Conservation (phyloP, 495 filamentous ascomycete genomes). For the Neurospora sp. region DNA sequence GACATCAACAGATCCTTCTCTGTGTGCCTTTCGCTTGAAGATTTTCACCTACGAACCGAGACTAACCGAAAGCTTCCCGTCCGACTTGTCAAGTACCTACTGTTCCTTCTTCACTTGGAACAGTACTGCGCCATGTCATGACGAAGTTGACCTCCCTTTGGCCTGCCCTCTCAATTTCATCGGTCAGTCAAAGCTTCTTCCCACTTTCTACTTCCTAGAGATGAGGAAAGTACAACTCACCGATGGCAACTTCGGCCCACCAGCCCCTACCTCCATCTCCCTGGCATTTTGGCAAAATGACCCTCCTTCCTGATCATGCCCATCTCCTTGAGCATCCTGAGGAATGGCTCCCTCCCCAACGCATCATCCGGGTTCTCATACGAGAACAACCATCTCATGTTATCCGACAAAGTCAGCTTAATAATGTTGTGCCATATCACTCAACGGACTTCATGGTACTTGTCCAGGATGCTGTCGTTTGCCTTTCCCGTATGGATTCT, state of each 20-base stretch:
- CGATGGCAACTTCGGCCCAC: too few species aligned
- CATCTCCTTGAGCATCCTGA: conserved; percentile 25
- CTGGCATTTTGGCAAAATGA: too few species aligned
- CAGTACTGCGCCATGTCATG: too few species aligned
- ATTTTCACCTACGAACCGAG: neutral
- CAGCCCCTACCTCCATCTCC: too few species aligned
- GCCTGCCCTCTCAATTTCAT: too few species aligned
- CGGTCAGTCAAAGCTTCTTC: too few species aligned
- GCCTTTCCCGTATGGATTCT: conserved; percentile 34
- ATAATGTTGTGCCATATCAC: conserved; percentile 38
- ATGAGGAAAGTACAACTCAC: too few species aligned
- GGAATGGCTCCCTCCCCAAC: conserved; percentile 32
- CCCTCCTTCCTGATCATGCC: conserved; percentile 14
- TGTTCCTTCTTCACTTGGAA: too few species aligned
- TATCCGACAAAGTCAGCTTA: conserved; percentile 37
- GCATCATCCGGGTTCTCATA: conserved; percentile 24
- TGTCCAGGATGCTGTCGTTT: conserved; percentile 40
- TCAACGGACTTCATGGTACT: conserved; percentile 38
- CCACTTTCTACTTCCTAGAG: too few species aligned
- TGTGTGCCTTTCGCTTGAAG: neutral
- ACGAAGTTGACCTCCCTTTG: too few species aligned
- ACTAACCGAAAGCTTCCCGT: neutral
- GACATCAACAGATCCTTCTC: too few species aligned
- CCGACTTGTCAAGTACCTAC: neutral
- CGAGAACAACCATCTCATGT: conserved; percentile 24